Base-by-base conservation (phyloP, 2,329 filamentous ascomycete species). In the Cercospora berteroae region DNA sequence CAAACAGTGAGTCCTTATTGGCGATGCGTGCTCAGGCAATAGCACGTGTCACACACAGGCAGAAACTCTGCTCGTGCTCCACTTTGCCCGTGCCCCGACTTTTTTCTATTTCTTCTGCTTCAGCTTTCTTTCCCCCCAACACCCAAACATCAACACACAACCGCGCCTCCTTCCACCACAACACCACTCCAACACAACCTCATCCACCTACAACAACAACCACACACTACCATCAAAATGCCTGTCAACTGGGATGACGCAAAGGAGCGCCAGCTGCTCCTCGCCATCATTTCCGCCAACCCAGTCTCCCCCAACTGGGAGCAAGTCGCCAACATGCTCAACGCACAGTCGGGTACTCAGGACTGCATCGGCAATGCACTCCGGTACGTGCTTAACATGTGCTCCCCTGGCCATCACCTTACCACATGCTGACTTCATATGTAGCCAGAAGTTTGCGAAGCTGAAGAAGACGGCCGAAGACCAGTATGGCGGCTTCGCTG, bases 381-480 rank as follows among this genome's bases (percentile, higher is more conserved):
- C 3, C 70, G 70, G 71, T 73, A 67, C 25, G 63, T 60, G 7
- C 16, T n/a, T 31, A 7, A n/a, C 39, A 48, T 20, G 42, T 13
- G 12, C 23, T 33, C 13, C 33, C 13, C 48, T 25, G 31, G 44
- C 9, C n/a, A 5, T 48, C 44, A 48, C 13, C 2, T 39, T 3
- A 12, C 27, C 18, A 12, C 23, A 13, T 63, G 44, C 18, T 57
- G 9, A 44, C 7, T 23, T 12, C 20, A n/a, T 44, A 5, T 23
- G 31, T 57, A 73, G 72, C 12, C 71, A 74, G 56, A 70, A 69
- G 48, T 74, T 70, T 56, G 68, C 71, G 29, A 74, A 73, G 60
- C 52, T 74, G 59, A 71, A 70, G 52, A 74, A 74, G 59, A 66
- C 44, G 2, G 60, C 56, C 44, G 60, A 23, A 63, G 68, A 59